phyloP scores from a whole-genome alignment of 2,329 filamentous ascomycete genomes.

The Aspergillus pseudonomiae region DNA sequence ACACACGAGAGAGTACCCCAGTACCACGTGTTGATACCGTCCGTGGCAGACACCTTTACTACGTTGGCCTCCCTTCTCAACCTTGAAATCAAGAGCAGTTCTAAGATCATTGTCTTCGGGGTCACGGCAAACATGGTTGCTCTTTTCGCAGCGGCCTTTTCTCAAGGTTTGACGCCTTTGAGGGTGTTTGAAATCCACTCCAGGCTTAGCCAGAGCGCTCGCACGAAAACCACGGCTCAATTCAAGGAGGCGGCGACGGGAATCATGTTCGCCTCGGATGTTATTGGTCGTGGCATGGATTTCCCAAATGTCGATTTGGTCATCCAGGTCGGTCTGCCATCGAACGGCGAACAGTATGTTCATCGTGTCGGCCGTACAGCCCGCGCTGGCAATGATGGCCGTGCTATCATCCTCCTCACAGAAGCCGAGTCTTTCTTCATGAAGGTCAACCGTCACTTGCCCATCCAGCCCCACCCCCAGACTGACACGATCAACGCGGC shows the following conservation, averaged over 20 bases:
- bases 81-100: constrained; percentile 49
- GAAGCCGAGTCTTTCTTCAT: constrained; percentile 57
- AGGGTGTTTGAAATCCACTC: constrained; percentile 71
- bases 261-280: constrained; percentile 55
- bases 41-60: constrained; percentile 49
- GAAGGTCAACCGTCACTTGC: constrained; percentile 51
- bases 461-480: constrained; percentile 53
- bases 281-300: constrained; percentile 54
- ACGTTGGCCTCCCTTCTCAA: constrained; percentile 50
- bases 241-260: constrained; percentile 44
- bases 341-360: constrained; percentile 55
- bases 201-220: constrained; percentile 67
- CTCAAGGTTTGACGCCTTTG: constrained; percentile 34
- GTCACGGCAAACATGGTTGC: constrained; percentile 69
- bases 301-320: constrained; percentile 55
- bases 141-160: constrained; percentile 62
- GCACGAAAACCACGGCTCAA: constrained; percentile 61
- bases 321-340: constrained; percentile 54
- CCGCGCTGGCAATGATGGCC: constrained; percentile 57
- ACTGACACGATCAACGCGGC: constrained; percentile 42
- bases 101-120: constrained; percentile 90
- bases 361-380: constrained; percentile 64
- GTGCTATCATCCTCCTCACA: constrained; percentile 58
- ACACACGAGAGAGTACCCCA: constrained; percentile 65
- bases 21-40: constrained; percentile 49